A percentile compares a stretch with the other conserved stretches of the same genome.
Conservation (phyloP, 2,329 filamentous ascomycete species). For the Helotiales sp. region DNA sequence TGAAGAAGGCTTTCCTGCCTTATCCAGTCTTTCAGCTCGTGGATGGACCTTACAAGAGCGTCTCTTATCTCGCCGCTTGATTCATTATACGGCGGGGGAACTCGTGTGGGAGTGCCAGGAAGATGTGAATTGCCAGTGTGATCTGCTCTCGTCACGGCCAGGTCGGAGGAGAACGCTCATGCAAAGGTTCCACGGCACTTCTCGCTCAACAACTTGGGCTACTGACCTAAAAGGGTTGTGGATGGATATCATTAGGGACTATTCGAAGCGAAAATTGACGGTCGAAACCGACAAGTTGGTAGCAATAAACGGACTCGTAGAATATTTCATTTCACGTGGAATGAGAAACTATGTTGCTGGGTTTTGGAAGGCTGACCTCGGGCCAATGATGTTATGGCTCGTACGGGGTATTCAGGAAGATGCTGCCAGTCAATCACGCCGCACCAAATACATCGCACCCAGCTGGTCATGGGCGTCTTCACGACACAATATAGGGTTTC, state of each 20-base stretch:
- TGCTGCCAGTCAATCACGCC: too few relatives aligned
- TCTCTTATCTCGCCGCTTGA: neutral
- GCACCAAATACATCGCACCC: neutral
- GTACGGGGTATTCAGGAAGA: neutral
- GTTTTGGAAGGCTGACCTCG: neutral
- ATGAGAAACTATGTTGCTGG: neutral
- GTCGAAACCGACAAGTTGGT: neutral
- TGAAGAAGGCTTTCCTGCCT: neutral
- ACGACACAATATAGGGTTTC: neutral
- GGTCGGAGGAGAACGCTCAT: neutral
- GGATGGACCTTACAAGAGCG: neutral
- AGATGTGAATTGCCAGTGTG: neutral
- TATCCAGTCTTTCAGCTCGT: neutral
- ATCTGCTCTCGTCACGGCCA: neutral
- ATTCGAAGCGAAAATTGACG: neutral
- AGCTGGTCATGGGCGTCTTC: neutral
- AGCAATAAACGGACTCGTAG: neutral
- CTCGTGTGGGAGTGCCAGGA: neutral
- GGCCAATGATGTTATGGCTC: neutral
- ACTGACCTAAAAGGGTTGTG: neutral
- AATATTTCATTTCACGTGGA: neutral
- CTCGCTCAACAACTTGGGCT: neutral
- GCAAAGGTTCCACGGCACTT: neutral
- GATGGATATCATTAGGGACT: neutral
- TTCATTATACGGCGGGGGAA: neutral